Conservation (phyloP, 352 stramenopile genomes). For the Phytopythium delawarense region DNA sequence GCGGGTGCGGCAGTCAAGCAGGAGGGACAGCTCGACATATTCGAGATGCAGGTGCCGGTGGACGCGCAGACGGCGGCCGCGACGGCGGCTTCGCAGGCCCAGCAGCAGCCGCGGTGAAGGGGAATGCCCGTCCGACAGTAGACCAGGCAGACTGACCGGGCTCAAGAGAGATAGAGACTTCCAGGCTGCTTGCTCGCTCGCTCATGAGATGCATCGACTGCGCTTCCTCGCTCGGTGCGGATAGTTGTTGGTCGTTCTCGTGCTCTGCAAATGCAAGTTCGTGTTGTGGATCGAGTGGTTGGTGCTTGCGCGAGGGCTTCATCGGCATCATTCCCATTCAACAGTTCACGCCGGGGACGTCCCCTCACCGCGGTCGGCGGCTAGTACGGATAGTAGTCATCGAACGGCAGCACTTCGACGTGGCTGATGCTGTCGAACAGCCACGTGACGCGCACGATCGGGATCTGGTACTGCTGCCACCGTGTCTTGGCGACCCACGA, state of each 20-base stretch:
- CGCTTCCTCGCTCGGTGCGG: neutral
- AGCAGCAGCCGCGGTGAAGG: conserved; percentile 19
- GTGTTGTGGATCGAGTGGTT: neutral
- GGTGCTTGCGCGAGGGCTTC: neutral
- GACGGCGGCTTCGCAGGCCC: neutral
- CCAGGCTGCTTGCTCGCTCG: neutral
- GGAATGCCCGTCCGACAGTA: neutral
- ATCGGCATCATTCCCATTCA: neutral
- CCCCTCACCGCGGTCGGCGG: neutral
- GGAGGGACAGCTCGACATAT: conserved; percentile 85
- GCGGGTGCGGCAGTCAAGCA: conserved; percentile 60
- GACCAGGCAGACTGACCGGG: neutral
- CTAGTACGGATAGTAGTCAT: conserved; percentile 87
- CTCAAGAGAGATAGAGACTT: conserved; percentile 1
- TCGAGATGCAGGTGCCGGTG: conserved; percentile 89
- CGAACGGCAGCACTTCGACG: conserved; percentile 75
- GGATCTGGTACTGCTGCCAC: conserved; percentile 68
- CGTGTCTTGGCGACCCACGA: conserved; percentile 42
- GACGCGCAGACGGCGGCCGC: conserved; percentile 31
- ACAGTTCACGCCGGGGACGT: neutral
- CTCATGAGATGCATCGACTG: neutral
- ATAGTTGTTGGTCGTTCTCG: neutral
- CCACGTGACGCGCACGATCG: conserved; percentile 84
- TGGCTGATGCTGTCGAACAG: conserved; percentile 88
- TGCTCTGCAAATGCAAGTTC: neutral